These are phyloP conservation scores for Pleurotus djamor DNA, from an alignment of 768 basidiomycete species.

Conservation along the genomic window DNA sequence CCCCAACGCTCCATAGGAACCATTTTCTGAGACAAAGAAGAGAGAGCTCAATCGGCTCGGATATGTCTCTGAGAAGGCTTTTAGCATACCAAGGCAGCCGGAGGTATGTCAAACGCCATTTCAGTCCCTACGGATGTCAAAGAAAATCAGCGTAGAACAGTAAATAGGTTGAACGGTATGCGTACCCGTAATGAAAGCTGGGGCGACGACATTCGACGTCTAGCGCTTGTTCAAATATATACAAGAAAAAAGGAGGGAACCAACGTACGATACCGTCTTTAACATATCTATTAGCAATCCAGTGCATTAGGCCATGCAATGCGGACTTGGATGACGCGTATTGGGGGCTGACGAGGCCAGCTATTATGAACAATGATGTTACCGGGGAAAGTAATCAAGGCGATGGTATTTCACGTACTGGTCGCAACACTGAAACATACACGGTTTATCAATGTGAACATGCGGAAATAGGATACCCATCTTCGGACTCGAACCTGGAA, in stretches of 20 bases:
- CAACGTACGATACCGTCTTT: conserved; percentile 46
- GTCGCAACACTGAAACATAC: conserved; percentile 39
- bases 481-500: conserved; percentile 36
- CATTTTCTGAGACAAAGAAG: conserved; percentile 24
- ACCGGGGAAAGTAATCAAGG: too few relatives aligned
- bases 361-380: conserved; percentile 29
- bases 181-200: conserved; percentile 45
- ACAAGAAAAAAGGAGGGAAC: neutral
- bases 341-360: conserved; percentile 54
- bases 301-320: conserved; percentile 51
- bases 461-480: neutral
- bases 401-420: conserved; percentile 17
- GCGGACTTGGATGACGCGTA: conserved; percentile 58
- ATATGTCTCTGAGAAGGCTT: too few relatives aligned
- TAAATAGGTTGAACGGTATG: neutral
- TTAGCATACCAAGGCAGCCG: too few relatives aligned
- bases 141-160: neutral
- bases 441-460: neutral
- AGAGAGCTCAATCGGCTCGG: too few relatives aligned
- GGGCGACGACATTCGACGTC: conserved; percentile 54
- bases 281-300: conserved; percentile 47
- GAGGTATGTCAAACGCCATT: conserved; percentile 42
- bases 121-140: conserved; percentile 35
- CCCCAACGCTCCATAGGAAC: conserved; percentile 53
- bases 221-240: conserved; percentile 9